phyloP scores from a whole-genome alignment of 495 filamentous ascomycete genomes.

The Penicillium flavigenum region DNA sequence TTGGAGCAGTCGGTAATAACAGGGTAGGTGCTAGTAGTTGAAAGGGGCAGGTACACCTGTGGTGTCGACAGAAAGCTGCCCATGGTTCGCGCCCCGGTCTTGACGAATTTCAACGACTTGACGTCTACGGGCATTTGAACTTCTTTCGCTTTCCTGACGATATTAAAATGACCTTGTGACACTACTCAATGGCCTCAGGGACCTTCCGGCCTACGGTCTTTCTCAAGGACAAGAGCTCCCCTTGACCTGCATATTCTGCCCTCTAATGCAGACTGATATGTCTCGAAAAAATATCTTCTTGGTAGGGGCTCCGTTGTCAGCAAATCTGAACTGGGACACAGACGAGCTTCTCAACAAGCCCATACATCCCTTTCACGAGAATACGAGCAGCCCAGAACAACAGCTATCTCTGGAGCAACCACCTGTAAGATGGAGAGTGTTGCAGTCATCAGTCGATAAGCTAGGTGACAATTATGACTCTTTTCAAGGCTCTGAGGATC shows the following conservation, averaged over 20 bases:
- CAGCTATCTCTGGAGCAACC: conserved; percentile 11
- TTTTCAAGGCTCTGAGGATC: conserved; percentile 25
- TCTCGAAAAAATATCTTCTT: conserved; percentile 54
- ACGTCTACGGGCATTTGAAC: not conserved
- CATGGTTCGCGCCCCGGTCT: not conserved
- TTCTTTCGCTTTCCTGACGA: not conserved
- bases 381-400: conserved; percentile 14
- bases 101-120: not conserved
- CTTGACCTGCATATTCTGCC: not conserved
- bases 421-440: conserved; percentile 44
- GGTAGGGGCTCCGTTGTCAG: conserved; percentile 58
- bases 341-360: conserved; percentile 48
- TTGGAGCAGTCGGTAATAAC: not conserved
- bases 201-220: not conserved
- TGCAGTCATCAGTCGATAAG: conserved; percentile 21
- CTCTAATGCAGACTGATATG: conserved; percentile 31
- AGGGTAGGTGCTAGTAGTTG: not conserved
- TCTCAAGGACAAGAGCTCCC: not conserved
- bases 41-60: not conserved
- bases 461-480: conserved; percentile 7
- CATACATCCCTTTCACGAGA: conserved; percentile 47
- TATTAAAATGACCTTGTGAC: not conserved
- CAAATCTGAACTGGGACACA: conserved; percentile 56
- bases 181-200: not conserved
- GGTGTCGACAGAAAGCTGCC: not conserved